These are phyloP conservation scores for Xylaria venustula DNA, from an alignment of 495 filamentous ascomycete species.

Conservation along the genomic window DNA sequence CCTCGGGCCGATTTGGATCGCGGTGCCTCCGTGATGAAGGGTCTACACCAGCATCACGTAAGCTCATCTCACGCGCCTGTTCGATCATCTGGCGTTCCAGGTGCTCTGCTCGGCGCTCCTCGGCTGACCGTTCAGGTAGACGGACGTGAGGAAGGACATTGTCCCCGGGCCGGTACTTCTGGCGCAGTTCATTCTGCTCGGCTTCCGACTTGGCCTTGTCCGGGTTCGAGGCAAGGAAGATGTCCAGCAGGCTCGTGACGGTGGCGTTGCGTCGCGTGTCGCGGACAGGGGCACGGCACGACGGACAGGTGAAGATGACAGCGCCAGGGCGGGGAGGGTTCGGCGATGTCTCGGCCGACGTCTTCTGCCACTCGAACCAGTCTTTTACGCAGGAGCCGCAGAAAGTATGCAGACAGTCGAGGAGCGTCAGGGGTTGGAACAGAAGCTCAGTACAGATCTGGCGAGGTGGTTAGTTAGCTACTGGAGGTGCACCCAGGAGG, in stretches of 20 bases:
- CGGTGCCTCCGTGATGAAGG: slow-evolving; percentile 39
- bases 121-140: slow-evolving; percentile 36
- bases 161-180: slow-evolving; percentile 74
- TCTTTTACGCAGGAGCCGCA: slow-evolving; percentile 92
- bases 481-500: background rate
- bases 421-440: slow-evolving; percentile 90
- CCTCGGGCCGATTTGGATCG: slow-evolving; percentile 45
- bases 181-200: slow-evolving; percentile 70
- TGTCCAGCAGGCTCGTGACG: slow-evolving; percentile 78
- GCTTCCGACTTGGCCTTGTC: slow-evolving; percentile 59
- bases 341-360: slow-evolving; percentile 41
- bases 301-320: slow-evolving; percentile 79
- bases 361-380: slow-evolving; percentile 75
- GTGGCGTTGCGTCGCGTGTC: slow-evolving; percentile 81
- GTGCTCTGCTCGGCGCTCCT: slow-evolving; percentile 54
- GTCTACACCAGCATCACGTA: slow-evolving; percentile 61
- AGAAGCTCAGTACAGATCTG: slow-evolving; percentile 97
- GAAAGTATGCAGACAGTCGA: slow-evolving; percentile 97
- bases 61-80: slow-evolving; percentile 67
- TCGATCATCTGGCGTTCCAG: slow-evolving; percentile 69
- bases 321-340: slow-evolving; percentile 45
- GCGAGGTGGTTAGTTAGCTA: background rate
- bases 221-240: slow-evolving; percentile 74
- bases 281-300: slow-evolving; percentile 82
- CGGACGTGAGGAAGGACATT: slow-evolving; percentile 62